phyloP scores from a whole-genome alignment of 805 yeast species.

The Candida sithepensis region DNA sequence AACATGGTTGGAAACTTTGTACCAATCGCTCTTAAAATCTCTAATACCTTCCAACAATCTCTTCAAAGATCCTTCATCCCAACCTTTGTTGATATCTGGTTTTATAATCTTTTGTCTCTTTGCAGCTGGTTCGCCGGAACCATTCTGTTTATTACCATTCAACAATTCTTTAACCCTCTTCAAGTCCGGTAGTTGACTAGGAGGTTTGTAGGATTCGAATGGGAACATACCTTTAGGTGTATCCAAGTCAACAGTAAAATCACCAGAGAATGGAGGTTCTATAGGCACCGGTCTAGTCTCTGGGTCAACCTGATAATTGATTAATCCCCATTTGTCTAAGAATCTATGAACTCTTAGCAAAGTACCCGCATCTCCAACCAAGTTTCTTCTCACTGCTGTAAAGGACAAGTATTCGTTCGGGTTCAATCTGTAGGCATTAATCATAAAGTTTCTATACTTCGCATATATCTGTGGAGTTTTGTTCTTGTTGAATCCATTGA shows the following conservation, averaged over 20 bases:
- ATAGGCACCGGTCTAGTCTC: slow-evolving; percentile 64
- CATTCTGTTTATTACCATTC: slow-evolving; percentile 8
- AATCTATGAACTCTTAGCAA: slow-evolving; percentile 81
- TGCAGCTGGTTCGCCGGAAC: slow-evolving; percentile 12
- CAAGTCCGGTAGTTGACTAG: slow-evolving; percentile 43
- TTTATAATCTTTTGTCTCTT: slow-evolving; percentile 26
- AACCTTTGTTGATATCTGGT: slow-evolving; percentile 41
- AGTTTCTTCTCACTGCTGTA: slow-evolving; percentile 86
- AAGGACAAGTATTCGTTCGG: slow-evolving; percentile 87
- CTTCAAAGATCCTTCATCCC: slow-evolving; percentile 67
- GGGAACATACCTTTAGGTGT: slow-evolving; percentile 93
- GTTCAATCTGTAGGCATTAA: slow-evolving; percentile 81
- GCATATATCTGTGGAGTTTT: slow-evolving; percentile 81
- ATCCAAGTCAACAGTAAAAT: slow-evolving; percentile 73
- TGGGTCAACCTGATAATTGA: slow-evolving; percentile 88
- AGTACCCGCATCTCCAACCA: slow-evolving; percentile 90
- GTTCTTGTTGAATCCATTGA: slow-evolving; percentile 54
- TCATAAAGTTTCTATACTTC: slow-evolving; percentile 83
- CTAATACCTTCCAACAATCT: slow-evolving; percentile 61
- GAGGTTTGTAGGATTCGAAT: slow-evolving; percentile 74
- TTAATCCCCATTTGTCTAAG: slow-evolving; percentile 87
- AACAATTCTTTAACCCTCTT: slow-evolving; percentile 23
- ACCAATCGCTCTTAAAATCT: slow-evolving; percentile 73
- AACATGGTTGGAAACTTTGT: slow-evolving; percentile 60
- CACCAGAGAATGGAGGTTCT: slow-evolving; percentile 74